Base-by-base conservation (phyloP, 2,329 filamentous ascomycete genomes). In the Biscogniauxia mediterranea region DNA sequence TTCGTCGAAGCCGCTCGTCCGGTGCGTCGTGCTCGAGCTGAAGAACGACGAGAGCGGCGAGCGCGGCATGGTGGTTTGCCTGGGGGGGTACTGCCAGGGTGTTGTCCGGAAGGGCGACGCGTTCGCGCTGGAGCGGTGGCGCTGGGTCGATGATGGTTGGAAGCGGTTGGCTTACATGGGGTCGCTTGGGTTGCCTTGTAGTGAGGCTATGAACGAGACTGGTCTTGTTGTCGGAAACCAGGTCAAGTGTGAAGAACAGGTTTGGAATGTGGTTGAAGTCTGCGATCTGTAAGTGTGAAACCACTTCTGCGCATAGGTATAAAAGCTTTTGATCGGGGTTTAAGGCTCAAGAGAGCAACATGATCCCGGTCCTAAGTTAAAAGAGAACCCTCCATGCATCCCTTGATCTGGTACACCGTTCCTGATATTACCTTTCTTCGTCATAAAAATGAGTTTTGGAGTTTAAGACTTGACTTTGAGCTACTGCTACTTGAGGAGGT, bases 51-150 rank as follows among this genome's bases (percentile, higher is more conserved):
- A 60, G 2, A 63, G 64, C 7, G 64, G 65, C 15, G 74, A 74
- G 1, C 73, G 81, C 1, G 87, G 87, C 0, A 74, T 83, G 63
- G 76, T 87, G 0, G 74, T 89, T 0, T 71, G 82, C 21, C 69
- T 89, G 1, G 87, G 85, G 0, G 74, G 78, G 59, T 81, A 77
- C 63, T 83, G 79, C 46, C 87, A 90, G 75, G 86, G 82, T 0
- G 70, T 89, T 4, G 32, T 85, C 55, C 78, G 82, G 63, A 71
- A 74, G 1, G 81, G 78, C 0, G 71, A 74, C 0, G 66, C 71
- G 5, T 68, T 83, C 11, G 75, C 78, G 20, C 75, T 81, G 1
- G 86, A 89, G 77, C 76, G 85, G 58, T 88, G 85, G 85, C 76
- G 79, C 66, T 83, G 77, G 71, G 64, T 49, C 19, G 65, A 64